Conservation (phyloP, 140 eudicot species). For the Senecio squalidus region DNA sequence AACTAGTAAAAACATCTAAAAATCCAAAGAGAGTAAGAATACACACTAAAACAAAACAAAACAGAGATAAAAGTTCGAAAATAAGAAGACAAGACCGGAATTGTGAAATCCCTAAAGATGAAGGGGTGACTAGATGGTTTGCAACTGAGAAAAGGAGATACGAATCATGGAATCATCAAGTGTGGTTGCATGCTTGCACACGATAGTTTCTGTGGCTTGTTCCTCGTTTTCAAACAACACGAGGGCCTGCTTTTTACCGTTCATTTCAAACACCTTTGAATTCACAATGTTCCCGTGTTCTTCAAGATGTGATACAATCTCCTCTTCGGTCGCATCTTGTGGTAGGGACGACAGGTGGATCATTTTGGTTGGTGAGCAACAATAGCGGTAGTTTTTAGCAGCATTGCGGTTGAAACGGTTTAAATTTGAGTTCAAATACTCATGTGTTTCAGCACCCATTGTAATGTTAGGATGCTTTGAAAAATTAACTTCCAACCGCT, state of each 20-base stretch:
- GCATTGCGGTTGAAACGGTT: slow-evolving; percentile 95
- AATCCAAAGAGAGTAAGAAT: slow-evolving; percentile 18
- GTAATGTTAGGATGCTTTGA: slow-evolving; percentile 78
- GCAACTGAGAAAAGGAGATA: slow-evolving; percentile 90
- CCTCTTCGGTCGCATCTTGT: slow-evolving; percentile 79
- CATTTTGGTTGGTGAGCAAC: slow-evolving; percentile 96
- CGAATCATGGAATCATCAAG: slow-evolving; percentile 71
- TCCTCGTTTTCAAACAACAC: slow-evolving; percentile 72
- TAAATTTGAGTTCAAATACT: slow-evolving; percentile 82
- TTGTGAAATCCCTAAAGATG: slow-evolving; percentile 11
- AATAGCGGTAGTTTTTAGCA: slow-evolving; percentile 91
- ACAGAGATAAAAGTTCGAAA: background rate
- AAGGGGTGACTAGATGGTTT: slow-evolving; percentile 40
- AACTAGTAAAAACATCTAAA: slow-evolving; percentile 3
- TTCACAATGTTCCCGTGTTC: slow-evolving; percentile 77
- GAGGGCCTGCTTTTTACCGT: slow-evolving; percentile 92
- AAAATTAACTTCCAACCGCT: slow-evolving; percentile 80
- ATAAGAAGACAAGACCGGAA: background rate
- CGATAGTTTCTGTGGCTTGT: slow-evolving; percentile 87
- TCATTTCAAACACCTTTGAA: slow-evolving; percentile 84
- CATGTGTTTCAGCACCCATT: slow-evolving; percentile 84
- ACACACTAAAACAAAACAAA: slow-evolving; percentile 26
- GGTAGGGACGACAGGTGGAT: slow-evolving; percentile 87
- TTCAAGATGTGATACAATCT: slow-evolving; percentile 64
- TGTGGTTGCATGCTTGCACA: slow-evolving; percentile 86